Conservation (phyloP, 495 filamentous ascomycete species). For the Hyaloscypha bicolor region DNA sequence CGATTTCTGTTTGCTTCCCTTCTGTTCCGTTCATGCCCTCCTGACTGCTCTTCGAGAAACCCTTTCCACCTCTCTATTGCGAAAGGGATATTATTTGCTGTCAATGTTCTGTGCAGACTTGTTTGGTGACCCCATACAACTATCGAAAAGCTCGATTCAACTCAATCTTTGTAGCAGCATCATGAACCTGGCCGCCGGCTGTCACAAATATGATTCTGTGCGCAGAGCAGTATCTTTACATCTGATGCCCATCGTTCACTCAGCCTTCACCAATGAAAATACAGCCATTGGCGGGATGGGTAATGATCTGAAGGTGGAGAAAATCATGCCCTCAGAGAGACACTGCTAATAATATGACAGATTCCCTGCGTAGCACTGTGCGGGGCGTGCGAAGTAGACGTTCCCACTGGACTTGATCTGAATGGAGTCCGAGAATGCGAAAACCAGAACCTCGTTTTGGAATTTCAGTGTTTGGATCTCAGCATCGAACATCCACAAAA, state of each 20-base stretch:
- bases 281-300: slow-evolving; percentile 8
- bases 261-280: slow-evolving; percentile 16
- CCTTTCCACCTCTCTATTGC: slow-evolving; percentile 13
- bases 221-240: slow-evolving; percentile 16
- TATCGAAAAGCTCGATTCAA: slow-evolving; percentile 5
- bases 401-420: slow-evolving; percentile 5
- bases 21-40: slow-evolving; percentile 22
- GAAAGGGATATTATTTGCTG: slow-evolving; percentile 29
- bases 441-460: slow-evolving; percentile 10
- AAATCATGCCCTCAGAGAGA: not conserved
- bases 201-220: slow-evolving; percentile 26
- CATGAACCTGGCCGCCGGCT: slow-evolving; percentile 19
- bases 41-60: slow-evolving; percentile 18
- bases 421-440: slow-evolving; percentile 5
- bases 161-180: slow-evolving; percentile 21
- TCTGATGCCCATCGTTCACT: slow-evolving; percentile 22
- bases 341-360: slow-evolving; percentile 12
- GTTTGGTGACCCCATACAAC: slow-evolving; percentile 7
- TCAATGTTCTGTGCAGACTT: slow-evolving; percentile 20
- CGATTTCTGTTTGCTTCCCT: not conserved
- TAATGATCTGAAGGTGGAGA: slow-evolving; percentile 32
- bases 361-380: slow-evolving; percentile 15
- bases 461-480: slow-evolving; percentile 29
- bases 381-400: slow-evolving; percentile 14
- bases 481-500: not conserved